Conservation (phyloP, 805 yeast genomes). For the Cephaloascus albidus region DNA sequence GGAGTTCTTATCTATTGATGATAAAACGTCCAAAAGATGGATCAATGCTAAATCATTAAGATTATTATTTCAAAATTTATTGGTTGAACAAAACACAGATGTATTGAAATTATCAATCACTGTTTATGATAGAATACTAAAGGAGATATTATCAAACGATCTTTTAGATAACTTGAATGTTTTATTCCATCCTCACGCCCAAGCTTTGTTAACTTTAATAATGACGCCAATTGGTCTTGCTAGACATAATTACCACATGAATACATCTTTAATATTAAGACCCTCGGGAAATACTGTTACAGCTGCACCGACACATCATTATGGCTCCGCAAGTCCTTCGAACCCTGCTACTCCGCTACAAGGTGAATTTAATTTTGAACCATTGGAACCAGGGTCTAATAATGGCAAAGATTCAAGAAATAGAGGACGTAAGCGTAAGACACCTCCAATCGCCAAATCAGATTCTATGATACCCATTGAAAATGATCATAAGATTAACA, state of each 20-base stretch:
- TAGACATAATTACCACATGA: constrained; percentile 81
- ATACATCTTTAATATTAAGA: constrained; percentile 58
- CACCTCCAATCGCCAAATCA: constrained; percentile 5
- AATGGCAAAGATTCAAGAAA: constrained; percentile 1
- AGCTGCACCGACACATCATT: constrained; percentile 9
- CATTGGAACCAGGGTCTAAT: constrained; percentile 5
- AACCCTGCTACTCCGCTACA: constrained; percentile 7
- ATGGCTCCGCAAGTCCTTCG: constrained; percentile 1
- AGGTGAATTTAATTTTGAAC: constrained; percentile 3
- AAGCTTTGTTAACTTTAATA: constrained; percentile 53
- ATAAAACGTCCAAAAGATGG: constrained; percentile 55
- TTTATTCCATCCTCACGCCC: constrained; percentile 45
- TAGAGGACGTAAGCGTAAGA: constrained; percentile 40
- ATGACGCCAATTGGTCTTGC: constrained; percentile 96
- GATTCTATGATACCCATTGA: constrained; percentile 32
- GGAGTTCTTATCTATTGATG: constrained; percentile 60
- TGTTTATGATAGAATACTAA: constrained; percentile 50
- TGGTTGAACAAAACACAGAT: constrained; percentile 80
- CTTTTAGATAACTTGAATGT: constrained; percentile 36
- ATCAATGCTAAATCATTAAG: constrained; percentile 66
- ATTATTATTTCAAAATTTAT: constrained; percentile 73
- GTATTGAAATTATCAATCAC: constrained; percentile 54
- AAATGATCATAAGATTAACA: constrained; percentile 62
- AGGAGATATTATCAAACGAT: constrained; percentile 25
- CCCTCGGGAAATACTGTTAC: constrained; percentile 58